A percentile compares a stretch with the other conserved stretches of the same genome.
Conservation (phyloP, 345 rosid genomes). For the Arabidopsis arenosa region DNA sequence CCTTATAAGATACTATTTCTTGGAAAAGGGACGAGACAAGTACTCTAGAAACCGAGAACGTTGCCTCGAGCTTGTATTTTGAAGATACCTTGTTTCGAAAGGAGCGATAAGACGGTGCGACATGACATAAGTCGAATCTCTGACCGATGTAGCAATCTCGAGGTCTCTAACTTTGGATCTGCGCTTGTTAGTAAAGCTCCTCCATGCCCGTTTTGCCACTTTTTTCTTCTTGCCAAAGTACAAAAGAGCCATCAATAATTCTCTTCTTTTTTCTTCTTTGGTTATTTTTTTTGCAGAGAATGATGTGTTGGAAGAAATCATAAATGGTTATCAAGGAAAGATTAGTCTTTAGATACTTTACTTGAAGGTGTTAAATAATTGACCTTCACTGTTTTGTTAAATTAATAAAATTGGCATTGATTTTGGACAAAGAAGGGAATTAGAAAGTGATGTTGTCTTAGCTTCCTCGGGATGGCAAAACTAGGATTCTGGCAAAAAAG, state of each 20-base stretch:
- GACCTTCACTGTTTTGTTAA: background rate
- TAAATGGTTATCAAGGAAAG: conserved; percentile 1
- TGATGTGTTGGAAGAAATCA: conserved; percentile 16
- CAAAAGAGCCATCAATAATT: conserved; percentile 46
- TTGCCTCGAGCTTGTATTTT: conserved; percentile 8
- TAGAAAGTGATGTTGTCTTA: conserved; percentile 16
- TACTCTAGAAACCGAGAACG: conserved; percentile 32
- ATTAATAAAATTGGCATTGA: conserved; percentile 10
- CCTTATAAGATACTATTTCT: conserved; percentile 3
- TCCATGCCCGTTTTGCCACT: conserved; percentile 63
- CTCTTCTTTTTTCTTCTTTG: background rate
- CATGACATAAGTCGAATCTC: conserved; percentile 48
- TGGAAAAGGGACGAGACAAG: conserved; percentile 35
- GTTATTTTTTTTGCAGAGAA: background rate
- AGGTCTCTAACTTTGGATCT: conserved; percentile 52
- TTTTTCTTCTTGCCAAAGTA: conserved; percentile 54
- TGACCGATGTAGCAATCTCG: conserved; percentile 49
- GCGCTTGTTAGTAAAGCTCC: conserved; percentile 47
- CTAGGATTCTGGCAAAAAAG: no score
- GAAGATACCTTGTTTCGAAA: conserved; percentile 44
- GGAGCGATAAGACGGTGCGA: conserved; percentile 49
- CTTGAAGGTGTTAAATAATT: conserved; percentile 1
- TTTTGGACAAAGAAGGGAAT: conserved; percentile 11
- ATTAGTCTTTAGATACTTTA: conserved; percentile 10
- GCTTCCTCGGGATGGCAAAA: no score